phyloP scores from a whole-genome alignment of 2,329 filamentous ascomycete genomes.

The Ophiostoma ips region DNA sequence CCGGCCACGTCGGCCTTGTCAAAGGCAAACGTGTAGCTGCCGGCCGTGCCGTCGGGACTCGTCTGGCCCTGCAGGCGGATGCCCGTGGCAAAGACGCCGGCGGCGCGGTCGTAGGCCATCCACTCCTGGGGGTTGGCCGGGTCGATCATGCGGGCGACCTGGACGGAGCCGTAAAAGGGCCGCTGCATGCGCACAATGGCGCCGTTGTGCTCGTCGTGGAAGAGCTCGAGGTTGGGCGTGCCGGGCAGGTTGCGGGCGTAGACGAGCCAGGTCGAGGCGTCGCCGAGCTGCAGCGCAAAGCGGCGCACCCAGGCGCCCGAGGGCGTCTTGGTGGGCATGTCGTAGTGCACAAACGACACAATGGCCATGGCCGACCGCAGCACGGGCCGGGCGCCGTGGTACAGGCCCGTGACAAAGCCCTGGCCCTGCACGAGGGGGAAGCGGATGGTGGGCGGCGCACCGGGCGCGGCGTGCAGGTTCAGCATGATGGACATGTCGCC shows the following conservation, averaged over 20 bases:
- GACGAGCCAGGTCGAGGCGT: slow-evolving; percentile 63
- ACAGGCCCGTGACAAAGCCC: slow-evolving; percentile 70
- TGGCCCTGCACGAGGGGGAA: slow-evolving; percentile 84
- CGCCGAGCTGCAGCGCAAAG: slow-evolving; percentile 60
- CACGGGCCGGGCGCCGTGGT: slow-evolving; percentile 53
- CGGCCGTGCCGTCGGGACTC: slow-evolving; percentile 38
- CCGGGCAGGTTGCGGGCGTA: slow-evolving; percentile 54
- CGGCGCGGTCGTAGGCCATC: slow-evolving; percentile 58
- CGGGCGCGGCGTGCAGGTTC: slow-evolving; percentile 40
- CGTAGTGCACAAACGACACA: neutral
- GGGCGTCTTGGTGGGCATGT: slow-evolving; percentile 21
- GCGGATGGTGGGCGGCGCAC: slow-evolving; percentile 44
- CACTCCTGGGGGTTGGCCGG: slow-evolving; percentile 24
- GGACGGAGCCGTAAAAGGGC: slow-evolving; percentile 64
- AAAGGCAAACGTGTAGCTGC: slow-evolving; percentile 62
- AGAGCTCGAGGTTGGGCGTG: slow-evolving; percentile 44
- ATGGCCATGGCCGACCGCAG: slow-evolving; percentile 48
- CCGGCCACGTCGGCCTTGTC: slow-evolving; percentile 50
- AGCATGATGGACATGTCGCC: slow-evolving; percentile 51
- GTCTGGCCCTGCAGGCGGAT: slow-evolving; percentile 45
- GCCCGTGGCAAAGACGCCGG: slow-evolving; percentile 58
- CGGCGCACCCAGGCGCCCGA: slow-evolving; percentile 48
- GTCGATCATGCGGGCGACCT: slow-evolving; percentile 70
- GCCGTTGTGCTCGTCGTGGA: slow-evolving; percentile 45
- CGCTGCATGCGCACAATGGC: slow-evolving; percentile 45